Evolutionary conservation across 1,284 basidiomycete genomes (phyloP), one percentile per base, ranked within the genome.

Genomic region (Rhodotorula sp.): DNA sequence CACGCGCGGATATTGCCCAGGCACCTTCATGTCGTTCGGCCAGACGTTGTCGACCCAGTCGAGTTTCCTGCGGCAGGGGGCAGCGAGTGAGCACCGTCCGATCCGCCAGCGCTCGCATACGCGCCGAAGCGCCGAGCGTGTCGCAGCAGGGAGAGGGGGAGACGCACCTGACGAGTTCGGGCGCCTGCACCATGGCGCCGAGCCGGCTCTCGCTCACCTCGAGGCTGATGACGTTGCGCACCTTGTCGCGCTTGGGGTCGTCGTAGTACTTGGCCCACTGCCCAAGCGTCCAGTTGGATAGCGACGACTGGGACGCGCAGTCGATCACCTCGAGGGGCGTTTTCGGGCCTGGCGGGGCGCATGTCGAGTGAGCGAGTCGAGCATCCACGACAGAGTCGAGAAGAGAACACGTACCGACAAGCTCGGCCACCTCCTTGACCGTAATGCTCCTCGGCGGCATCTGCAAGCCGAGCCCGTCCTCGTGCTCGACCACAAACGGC

Each of bases 41-140:
- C 96, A 99, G 81, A 89, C 92, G 76, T 90, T 92, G 79, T 97
- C 93, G 16, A 97, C 95, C 96, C 96, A 99, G 79, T 97, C 96
- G 72, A 97, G 82, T 70, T 97, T 92, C 71, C 91, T 86, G 27
- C 79, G 77, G 21, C 61, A 48, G 23, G 55, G 3, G 34, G 16
- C 41, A 57, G 34, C 41, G 16, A 7, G 14, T 9, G 16, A 54
- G 13, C 25, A 16, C 4, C 14, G 3, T 3, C 17, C 4, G 5
- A 17, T 19, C 21, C n/a, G 17, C 7, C 8, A n/a, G 8, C 59
- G 4, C 44, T 17, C n/a, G n/a, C 21, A 17, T 1, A 13, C 41
- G 53, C 14, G 1, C 0, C 4, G 45, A 9, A 49, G 16, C 48
- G 16, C 48, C 41, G 54, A 21, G 45, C 25, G 12, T 55, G n/a